Percentiles rank a stretch among this genome's conserved stretches.
Evolutionary conservation across 208 protist species (phyloP).

Genomic region (Tritrichomonas musculus): DNA sequence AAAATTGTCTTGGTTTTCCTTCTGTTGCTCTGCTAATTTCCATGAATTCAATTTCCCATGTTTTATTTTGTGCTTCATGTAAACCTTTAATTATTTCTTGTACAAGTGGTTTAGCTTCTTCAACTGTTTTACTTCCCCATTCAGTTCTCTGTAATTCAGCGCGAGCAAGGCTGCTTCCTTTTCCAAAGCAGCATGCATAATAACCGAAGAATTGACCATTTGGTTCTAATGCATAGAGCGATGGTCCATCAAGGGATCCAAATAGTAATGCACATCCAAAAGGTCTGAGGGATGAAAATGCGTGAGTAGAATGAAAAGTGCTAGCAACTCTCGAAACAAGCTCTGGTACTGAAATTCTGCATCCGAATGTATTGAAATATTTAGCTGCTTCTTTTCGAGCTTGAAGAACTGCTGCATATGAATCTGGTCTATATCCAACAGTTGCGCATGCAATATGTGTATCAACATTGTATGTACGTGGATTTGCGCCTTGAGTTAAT

Average conservation of each 20-base stretch:
- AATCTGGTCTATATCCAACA: slow-evolving; percentile 27
- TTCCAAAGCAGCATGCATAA: slow-evolving; percentile 9
- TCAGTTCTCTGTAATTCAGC: slow-evolving; percentile 2
- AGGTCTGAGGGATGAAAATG: neutral
- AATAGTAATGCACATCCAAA: neutral
- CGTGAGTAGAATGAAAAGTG: neutral
- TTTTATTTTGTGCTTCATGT: slow-evolving; percentile 19
- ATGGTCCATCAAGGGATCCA: neutral
- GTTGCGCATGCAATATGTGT: neutral
- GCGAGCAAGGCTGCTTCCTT: slow-evolving; percentile 16
- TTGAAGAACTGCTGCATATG: neutral
- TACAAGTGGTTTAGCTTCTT: neutral
- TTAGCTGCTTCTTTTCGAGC: neutral
- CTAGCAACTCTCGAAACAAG: neutral
- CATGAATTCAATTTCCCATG: slow-evolving; percentile 4
- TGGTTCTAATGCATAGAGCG: neutral
- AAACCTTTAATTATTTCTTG: neutral
- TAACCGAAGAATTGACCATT: neutral
- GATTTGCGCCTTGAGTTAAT: slow-evolving; percentile 67
- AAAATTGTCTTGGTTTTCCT: neutral
- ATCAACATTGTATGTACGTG: neutral
- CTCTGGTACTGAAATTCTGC: neutral
- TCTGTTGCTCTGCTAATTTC: neutral
- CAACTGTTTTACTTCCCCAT: neutral
- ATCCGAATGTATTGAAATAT: neutral